Conservation (phyloP, 768 basidiomycete genomes). For the Phylloporus rhodoxanthus region DNA sequence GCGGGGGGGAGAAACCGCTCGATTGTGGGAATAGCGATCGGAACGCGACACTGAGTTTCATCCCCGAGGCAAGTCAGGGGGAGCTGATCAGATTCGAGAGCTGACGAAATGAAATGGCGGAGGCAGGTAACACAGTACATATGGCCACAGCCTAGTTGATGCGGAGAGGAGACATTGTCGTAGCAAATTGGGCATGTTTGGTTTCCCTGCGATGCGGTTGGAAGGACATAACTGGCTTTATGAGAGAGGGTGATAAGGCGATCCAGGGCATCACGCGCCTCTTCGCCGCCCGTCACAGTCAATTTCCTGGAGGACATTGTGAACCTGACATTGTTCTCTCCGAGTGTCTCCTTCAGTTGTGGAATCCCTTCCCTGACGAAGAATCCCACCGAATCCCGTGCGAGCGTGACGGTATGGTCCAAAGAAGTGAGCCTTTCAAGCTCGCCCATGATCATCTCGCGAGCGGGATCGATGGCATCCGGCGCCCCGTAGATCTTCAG, state of each 20-base stretch:
- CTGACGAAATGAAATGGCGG: constrained; percentile 48
- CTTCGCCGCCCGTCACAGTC: constrained; percentile 51
- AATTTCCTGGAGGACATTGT: constrained; percentile 39
- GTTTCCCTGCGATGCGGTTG: constrained; percentile 1
- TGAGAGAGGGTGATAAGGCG: constrained; percentile 41
- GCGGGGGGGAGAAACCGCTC: too few species aligned
- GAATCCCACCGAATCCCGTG: constrained; percentile 39
- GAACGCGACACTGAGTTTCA: constrained; percentile 50
- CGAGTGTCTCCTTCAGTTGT: constrained; percentile 46
- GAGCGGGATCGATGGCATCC: constrained; percentile 36
- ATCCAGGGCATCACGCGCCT: constrained; percentile 43
- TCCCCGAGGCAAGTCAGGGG: constrained; percentile 66
- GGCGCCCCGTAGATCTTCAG: constrained; percentile 45
- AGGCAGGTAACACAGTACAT: constrained; percentile 61
- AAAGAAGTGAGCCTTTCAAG: constrained; percentile 42
- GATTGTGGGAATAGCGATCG: constrained; percentile 48
- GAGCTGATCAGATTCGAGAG: constrained; percentile 51
- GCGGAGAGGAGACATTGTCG: constrained; percentile 38
- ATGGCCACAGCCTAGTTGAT: constrained; percentile 57
- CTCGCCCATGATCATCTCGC: constrained; percentile 41
- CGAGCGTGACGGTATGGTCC: constrained; percentile 38
- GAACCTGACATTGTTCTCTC: constrained; percentile 48
- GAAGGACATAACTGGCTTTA: constrained; percentile 10
- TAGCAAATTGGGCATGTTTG: constrained; percentile 51
- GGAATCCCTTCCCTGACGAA: constrained; percentile 48